These are phyloP conservation scores for Coemansia sp. DNA, from an alignment of 192 early-diverging fungal genomes.

Conservation along the genomic window DNA sequence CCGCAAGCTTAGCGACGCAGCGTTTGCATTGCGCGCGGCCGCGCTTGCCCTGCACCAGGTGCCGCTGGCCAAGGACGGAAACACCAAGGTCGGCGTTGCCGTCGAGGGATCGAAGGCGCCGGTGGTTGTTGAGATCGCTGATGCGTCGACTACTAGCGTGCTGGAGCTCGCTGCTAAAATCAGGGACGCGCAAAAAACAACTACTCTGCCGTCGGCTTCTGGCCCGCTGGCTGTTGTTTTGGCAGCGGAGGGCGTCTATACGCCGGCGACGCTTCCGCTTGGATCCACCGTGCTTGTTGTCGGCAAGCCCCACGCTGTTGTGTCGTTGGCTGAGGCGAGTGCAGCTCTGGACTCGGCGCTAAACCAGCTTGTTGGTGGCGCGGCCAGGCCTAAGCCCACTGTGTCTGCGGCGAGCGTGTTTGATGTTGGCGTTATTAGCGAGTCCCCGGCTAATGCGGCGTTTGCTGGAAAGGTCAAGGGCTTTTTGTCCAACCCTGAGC, in stretches of 20 bases:
- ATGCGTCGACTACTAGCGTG: conserved; percentile 25
- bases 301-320: conserved; percentile 44
- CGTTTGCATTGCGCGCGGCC: conserved; percentile 37
- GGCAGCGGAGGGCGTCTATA: conserved; percentile 52
- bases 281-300: conserved; percentile 65
- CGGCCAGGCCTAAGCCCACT: not conserved
- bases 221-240: conserved; percentile 20
- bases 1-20: conserved; percentile 14
- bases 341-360: conserved; percentile 33
- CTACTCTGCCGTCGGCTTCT: not conserved
- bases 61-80: conserved; percentile 54
- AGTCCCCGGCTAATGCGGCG: conserved; percentile 20
- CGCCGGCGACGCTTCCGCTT: conserved; percentile 47
- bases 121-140: conserved; percentile 24
- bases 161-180: conserved; percentile 30
- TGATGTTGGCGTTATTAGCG: conserved; percentile 32
- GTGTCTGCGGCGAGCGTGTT: conserved; percentile 5
- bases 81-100: conserved; percentile 60
- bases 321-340: conserved; percentile 24
- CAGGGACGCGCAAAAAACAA: conserved; percentile 13
- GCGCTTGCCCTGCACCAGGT: conserved; percentile 45
- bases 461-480: conserved; percentile 40
- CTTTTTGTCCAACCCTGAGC: conserved; percentile 41
- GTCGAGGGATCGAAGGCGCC: conserved; percentile 53
- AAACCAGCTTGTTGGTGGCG: conserved; percentile 26